Evolutionary conservation across 768 basidiomycete species (phyloP), one percentile per base, ranked within the genome.

Genomic region (Leccinum fibrillosum): DNA sequence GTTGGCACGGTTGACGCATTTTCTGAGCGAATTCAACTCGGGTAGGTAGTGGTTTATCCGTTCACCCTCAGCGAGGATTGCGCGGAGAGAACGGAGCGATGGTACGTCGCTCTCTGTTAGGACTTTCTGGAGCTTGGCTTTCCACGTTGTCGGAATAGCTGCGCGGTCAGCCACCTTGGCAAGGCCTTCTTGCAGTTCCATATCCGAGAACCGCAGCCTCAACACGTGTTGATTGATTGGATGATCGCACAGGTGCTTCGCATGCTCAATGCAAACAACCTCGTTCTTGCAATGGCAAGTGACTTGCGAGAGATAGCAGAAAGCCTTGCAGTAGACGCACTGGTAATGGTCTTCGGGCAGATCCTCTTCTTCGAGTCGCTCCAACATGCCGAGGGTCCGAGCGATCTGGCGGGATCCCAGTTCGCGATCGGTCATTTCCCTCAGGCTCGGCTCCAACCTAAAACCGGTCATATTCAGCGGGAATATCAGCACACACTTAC

Each of bases 291-390:
- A 94, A 32, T 77, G 76, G 70, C 93, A 94, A 57, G 84, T 86
- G 69, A 98, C 79, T 68, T 97, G 95, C 2, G 97, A 94, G 44
- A 99, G 84, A 72, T 97, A 98, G 74, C 90, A 94, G 75, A 96
- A 98, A 5, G 80, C 83, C 70, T 97, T 95, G 88, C 97, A 98
- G 62, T 89, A 75, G 52, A 80, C 76, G 80, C 97, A 99, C 72
- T 98, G 97, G 72, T 95, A 96, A 69, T 97, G 93, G 54, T 98
- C 95, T 70, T 98, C 97, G 0, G 88, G 80, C 12, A 86, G 84
- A 71, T 98, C 95, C 64, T 85, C 81, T 62, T 87, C 84, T 64
- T 92, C 88, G 26, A 92, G 76, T 35, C 80, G 75, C 70, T 97
- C 94, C 23, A 75, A 71, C 47, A 92, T 72, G n/a, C 81, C 80